These are phyloP conservation scores for Aspergillus nidulans DNA, from an alignment of 495 filamentous ascomycete genomes.

Conservation along the genomic window DNA sequence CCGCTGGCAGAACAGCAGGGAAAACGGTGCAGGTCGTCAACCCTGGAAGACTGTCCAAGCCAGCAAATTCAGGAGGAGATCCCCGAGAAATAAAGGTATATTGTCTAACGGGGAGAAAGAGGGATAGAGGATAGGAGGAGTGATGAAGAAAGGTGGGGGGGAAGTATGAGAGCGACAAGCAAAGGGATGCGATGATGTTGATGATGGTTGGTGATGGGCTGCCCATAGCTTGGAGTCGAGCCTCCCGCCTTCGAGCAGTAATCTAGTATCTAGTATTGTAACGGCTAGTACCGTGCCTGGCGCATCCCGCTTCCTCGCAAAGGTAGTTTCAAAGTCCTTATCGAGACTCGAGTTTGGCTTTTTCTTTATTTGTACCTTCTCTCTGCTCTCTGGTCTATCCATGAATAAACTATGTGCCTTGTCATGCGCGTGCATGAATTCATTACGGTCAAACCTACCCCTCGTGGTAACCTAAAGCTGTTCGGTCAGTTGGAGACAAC, in stretches of 20 bases:
- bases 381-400: no score
- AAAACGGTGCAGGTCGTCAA: slow-evolving; percentile 48
- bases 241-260: neutral
- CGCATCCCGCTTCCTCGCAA: no score
- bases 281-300: neutral
- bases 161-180: slow-evolving; percentile 16
- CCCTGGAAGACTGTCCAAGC: slow-evolving; percentile 26
- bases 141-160: slow-evolving; percentile 14
- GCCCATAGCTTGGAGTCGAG: neutral
- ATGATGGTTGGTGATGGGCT: slow-evolving; percentile 5
- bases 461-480: no score
- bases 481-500: no score
- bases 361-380: no score
- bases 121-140: neutral
- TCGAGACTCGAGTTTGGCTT: no score
- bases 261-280: neutral
- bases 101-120: neutral
- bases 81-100: neutral
- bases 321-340: no score
- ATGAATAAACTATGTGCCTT: no score
- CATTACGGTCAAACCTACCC: no score
- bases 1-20: slow-evolving; percentile 32
- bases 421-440: no score
- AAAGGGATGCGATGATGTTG: slow-evolving; percentile 17
- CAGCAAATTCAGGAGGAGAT: slow-evolving; percentile 1